Base-by-base conservation (phyloP, 2,329 filamentous ascomycete species). In the Mariannaea sp. region DNA sequence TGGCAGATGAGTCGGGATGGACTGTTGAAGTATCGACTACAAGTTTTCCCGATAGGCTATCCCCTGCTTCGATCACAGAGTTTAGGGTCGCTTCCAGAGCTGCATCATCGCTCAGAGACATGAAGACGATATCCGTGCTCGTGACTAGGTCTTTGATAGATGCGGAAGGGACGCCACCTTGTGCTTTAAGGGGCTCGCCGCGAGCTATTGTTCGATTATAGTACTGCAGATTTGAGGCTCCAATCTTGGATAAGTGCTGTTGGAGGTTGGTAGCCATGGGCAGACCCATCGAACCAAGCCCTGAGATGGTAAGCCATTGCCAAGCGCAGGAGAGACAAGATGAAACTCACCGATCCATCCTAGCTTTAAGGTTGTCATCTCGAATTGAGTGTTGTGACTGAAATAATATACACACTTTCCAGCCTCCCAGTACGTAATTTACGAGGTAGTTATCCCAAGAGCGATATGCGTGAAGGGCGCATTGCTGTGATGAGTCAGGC, bases 261-360 rank as follows among this genome's bases (percentile, higher is more conserved):
- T 81, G 79, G 0, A 81, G 68, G 51, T 81, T 81, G 6, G 64
- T 67, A 1, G 78, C 75, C 79, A 82, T 82, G 2, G 65, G 68
- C 1, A 73, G 65, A 1, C 79, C 79, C 78, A 81, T 81, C 1
- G 77, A 81, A 1, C 79, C 78, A 0, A 81, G 71, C 4, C 79
- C 79, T 68, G 16, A 1, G 0, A 3, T n/a, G 5, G 35, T 55
- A 26, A 55, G 47, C 16, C n/a, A 16, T 5, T 20, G 9, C 7
- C 10, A 26, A 13, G 2, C 3, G 22, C 22, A 24, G n/a, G 5
- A 5, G 6, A 7, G 2, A 6, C 10, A 3, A 4, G 22, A 10
- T 5, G 17, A 3, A 36, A 44, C 38, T 14, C 4, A 56, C 54
- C 54, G 9, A 56, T 56, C 54, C 54, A 56, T 46, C 49, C 54